Evolutionary conservation across 2,329 filamentous ascomycete genomes (phyloP), one percentile per base, ranked within the genome.

Genomic region (Tolypocladium ovalisporum): DNA sequence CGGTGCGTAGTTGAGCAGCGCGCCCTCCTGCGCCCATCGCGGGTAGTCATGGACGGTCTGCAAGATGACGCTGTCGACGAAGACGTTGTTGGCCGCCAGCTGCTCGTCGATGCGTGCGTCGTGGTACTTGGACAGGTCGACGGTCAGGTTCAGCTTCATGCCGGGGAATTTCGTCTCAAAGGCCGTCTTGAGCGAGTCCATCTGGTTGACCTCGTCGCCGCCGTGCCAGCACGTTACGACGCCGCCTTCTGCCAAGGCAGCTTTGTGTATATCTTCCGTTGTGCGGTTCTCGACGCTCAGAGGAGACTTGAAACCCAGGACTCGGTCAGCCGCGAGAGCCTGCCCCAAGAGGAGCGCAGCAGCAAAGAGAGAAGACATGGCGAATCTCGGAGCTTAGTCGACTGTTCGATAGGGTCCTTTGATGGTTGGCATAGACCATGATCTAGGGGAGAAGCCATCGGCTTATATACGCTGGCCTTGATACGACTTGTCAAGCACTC

Each of bases 51-150:
- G 73, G 12, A 80, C 62, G 0, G 79, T 80, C 62, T 82, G 80
- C 4, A 82, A 64, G 7, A 75, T 70, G 51, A 75, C 66, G 60
- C 73, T 74, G 63, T 83, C 81, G 24, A 77, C 71, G 12, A 69
- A 71, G 15, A 75, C 67, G 7, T 67, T 69, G 9, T 68, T 65
- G 1, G 62, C 59, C 4, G 71, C 73, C 1, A 80, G 65, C 57
- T 78, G 75, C 40, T 72, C 64, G 60, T 83, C 78, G 8, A 82
- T 61, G 9, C 68, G 68, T 22, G 62, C 68, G 57, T 80, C 76
- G 60, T 79, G 79, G 60, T 82, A 83, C 62, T 82, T 83, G 58
- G 79, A 81, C 0, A 82, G 63, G 58, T 82, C 79, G 49, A 82
- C 77, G 0, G 79, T 81, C 39, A 80, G 54, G 61, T 82, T 80